A percentile compares a stretch with the other conserved stretches of the same genome.
Conservation (phyloP, 257 asterid species). For the Przewalskia tangutica region DNA sequence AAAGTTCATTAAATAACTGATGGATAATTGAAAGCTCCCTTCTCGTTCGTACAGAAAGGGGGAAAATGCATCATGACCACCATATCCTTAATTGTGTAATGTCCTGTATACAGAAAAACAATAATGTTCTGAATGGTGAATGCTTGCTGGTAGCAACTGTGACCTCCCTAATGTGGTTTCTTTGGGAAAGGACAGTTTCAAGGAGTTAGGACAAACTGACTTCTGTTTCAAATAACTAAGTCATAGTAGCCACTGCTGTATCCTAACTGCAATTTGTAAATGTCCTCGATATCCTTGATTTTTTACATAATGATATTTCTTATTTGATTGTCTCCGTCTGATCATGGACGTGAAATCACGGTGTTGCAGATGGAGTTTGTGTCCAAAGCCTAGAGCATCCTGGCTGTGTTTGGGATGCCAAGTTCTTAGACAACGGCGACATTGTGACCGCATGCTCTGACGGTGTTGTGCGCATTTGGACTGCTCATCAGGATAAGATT, state of each 20-base stretch:
- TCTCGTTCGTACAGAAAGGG: background rate
- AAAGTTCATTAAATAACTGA: background rate
- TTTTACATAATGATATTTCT: background rate
- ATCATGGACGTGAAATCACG: slow-evolving; percentile 13
- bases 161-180: background rate
- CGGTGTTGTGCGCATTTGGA: slow-evolving; percentile 92
- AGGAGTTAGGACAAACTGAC: background rate
- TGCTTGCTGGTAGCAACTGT: slow-evolving; percentile 12
- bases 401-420: slow-evolving; percentile 98
- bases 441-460: slow-evolving; percentile 97
- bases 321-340: slow-evolving; percentile 3
- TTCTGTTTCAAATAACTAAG: background rate
- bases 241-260: background rate
- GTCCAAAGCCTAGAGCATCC: slow-evolving; percentile 95
- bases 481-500: slow-evolving; percentile 48
- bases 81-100: background rate
- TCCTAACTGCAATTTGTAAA: background rate
- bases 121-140: slow-evolving; percentile 8
- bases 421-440: slow-evolving; percentile 84
- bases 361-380: slow-evolving; percentile 83
- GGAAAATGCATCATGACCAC: background rate
- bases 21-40: background rate
- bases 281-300: background rate
- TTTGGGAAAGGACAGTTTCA: background rate
- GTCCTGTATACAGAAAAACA: slow-evolving; percentile 1